Percentiles rank a stretch among this genome's conserved stretches.
Evolutionary conservation across 441 rosid genomes (phyloP).

Genomic region (Jatropha multifida): DNA sequence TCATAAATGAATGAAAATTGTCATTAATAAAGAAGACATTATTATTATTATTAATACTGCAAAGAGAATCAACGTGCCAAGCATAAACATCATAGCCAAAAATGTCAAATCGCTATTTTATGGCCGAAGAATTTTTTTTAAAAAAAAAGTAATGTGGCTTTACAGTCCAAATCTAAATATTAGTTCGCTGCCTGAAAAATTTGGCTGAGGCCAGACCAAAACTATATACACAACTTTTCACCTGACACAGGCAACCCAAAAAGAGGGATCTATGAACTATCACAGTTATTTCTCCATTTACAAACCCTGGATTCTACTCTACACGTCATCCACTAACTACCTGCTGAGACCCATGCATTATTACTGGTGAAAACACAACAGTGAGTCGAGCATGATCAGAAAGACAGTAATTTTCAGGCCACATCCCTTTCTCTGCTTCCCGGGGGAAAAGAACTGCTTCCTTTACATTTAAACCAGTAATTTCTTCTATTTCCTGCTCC

Average conservation of each 20-base stretch:
- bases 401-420: conserved; percentile 87
- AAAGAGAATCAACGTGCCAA: neutral
- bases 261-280: neutral
- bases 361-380: conserved; percentile 71
- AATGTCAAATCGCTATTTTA: neutral
- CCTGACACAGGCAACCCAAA: neutral
- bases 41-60: neutral
- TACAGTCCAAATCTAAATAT: neutral
- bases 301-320: conserved; percentile 15
- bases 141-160: neutral
- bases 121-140: neutral
- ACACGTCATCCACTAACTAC: conserved; percentile 17
- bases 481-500: conserved; percentile 30
- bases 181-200: conserved; percentile 17
- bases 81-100: neutral
- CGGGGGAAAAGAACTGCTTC: conserved; percentile 73
- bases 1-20: too few species aligned
- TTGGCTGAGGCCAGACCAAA: conserved; percentile 17
- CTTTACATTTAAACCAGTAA: conserved; percentile 66
- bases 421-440: conserved; percentile 84
- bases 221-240: neutral
- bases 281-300: conserved; percentile 12
- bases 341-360: conserved; percentile 39
- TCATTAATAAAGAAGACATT: neutral
- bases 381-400: conserved; percentile 94